Base-by-base conservation (phyloP, 2,329 filamentous ascomycete genomes). In the Cytospora schulzeri region DNA sequence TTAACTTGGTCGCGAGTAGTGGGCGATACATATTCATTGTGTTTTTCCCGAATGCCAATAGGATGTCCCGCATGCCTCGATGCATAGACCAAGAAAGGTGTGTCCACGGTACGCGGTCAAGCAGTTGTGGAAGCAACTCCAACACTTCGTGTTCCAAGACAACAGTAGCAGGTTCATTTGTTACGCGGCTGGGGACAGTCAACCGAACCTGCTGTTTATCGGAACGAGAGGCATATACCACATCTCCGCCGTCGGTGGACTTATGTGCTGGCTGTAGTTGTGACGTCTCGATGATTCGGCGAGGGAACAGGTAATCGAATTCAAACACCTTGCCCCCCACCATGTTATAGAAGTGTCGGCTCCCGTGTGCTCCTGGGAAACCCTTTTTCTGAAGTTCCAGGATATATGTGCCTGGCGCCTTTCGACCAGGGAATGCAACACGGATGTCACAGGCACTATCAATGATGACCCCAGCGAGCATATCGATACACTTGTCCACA, bases 101-200 rank as follows among this genome's bases (percentile, higher is more conserved):
- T 4, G 69, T 70, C 74, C 74, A 76, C 29, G 74, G 74, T 15
- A 76, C 67, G 57, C 66, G 69, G 60, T 76, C 73, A 6, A 76
- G 67, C 8, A 71, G 70, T 12, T 69, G 65, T 7, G 35, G 35
- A 12, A 38, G 35, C 35, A 38, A 14, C 3, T 12, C 12, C 6
- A 38, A 38, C 12, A 38, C 35, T 5, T 38, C 35, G 5, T 14
- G 11, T 38, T 38, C 35, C 15, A 38, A 38, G 11, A 38, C 9
- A 17, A 38, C 12, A 12, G 35, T 38, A 12, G 35, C 35, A 38
- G 35, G 9, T 38, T 38, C 6, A 38, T 38, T 38, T 3, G 9
- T 4, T 4, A 38, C 35, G 14, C 6, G 35, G 35, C 35, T 38
- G 35, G 35, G 35, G 35, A 38, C 35, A 38, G 35, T 38, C 35